Percentiles rank a stretch among this genome's conserved stretches.
These are phyloP conservation scores for Pyricularia sp. DNA, from an alignment of 2,329 filamentous ascomycete species.

Conservation along the genomic window DNA sequence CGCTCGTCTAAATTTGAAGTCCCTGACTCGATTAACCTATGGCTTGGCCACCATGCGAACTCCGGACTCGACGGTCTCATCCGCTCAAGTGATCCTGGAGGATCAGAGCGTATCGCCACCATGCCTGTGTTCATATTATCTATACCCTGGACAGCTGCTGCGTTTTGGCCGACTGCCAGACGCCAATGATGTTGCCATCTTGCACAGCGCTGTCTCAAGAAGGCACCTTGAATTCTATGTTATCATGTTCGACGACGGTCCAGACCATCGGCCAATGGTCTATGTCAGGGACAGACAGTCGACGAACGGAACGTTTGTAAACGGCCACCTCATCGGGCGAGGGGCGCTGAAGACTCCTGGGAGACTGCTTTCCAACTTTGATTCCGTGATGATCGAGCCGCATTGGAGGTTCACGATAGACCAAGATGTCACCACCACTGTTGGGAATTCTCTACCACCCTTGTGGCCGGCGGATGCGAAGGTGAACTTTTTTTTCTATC, in stretches of 20 bases:
- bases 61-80: background rate
- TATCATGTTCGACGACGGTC: background rate
- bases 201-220: background rate
- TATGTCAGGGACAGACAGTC: slow-evolving; percentile 49
- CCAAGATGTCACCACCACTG: slow-evolving; percentile 28
- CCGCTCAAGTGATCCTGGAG: background rate
- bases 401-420: slow-evolving; percentile 18
- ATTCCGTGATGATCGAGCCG: slow-evolving; percentile 32
- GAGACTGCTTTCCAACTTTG: slow-evolving; percentile 39
- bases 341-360: slow-evolving; percentile 26
- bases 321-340: slow-evolving; percentile 33
- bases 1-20: background rate
- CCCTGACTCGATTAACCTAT: background rate
- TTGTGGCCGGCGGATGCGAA: background rate
- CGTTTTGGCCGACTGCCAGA: background rate
- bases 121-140: background rate
- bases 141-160: background rate
- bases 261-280: slow-evolving; percentile 21
- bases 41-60: background rate
- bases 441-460: background rate
- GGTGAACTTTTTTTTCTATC: background rate
- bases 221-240: background rate
- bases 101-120: background rate
- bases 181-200: background rate
- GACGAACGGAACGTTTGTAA: slow-evolving; percentile 43